Percentiles rank a stretch among this genome's conserved stretches.
These are phyloP conservation scores for Sutorius eximius DNA, from an alignment of 1,284 basidiomycete species.

Conservation along the genomic window DNA sequence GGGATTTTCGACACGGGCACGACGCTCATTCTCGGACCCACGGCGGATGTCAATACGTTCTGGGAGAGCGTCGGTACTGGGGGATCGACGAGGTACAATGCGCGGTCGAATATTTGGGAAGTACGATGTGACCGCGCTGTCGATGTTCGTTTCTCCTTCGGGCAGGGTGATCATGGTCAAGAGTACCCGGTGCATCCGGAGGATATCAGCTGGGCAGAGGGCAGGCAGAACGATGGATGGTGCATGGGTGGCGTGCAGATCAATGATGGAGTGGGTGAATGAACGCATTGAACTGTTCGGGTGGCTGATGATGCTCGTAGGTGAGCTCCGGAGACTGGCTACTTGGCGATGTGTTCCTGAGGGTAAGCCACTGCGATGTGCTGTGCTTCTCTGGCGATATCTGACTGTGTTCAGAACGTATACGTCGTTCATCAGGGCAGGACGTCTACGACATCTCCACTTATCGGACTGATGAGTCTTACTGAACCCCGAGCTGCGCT, in stretches of 20 bases:
- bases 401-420: constrained; percentile 43
- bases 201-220: constrained; percentile 53
- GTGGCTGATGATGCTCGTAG: constrained; percentile 30
- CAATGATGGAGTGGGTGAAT: constrained; percentile 46
- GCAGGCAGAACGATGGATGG: constrained; percentile 44
- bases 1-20: constrained; percentile 61
- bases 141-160: constrained; percentile 48
- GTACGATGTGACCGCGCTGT: constrained; percentile 51
- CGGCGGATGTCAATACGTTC: constrained; percentile 49
- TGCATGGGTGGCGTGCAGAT: constrained; percentile 59
- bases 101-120: constrained; percentile 46
- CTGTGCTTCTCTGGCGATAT: neutral
- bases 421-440: constrained; percentile 51
- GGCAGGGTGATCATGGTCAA: constrained; percentile 36
- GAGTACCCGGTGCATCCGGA: constrained; percentile 52
- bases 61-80: constrained; percentile 46
- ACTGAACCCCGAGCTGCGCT: constrained; percentile 44
- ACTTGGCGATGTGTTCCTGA: constrained; percentile 56
- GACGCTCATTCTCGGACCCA: constrained; percentile 56
- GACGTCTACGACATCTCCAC: constrained; percentile 43
- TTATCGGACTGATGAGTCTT: constrained; percentile 48
- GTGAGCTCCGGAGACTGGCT: constrained; percentile 65
- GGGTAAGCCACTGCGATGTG: constrained; percentile 38
- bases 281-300: neutral
- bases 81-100: constrained; percentile 40